These are phyloP conservation scores for Botrytis pseudocinerea DNA, from an alignment of 2,329 filamentous ascomycete genomes.

Conservation along the genomic window DNA sequence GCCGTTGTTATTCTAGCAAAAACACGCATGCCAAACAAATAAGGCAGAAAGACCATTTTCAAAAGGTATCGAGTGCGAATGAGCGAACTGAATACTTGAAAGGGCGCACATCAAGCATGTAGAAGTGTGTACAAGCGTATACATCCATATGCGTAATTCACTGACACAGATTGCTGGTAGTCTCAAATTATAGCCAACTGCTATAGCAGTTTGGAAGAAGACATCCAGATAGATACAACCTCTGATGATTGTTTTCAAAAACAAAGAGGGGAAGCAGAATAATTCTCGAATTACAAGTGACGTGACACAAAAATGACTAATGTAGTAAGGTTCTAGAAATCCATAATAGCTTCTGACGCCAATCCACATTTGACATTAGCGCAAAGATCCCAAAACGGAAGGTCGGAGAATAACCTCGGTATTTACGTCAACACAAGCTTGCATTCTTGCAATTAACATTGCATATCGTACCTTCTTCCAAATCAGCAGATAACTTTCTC, in stretches of 20 bases:
- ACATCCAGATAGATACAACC: background rate
- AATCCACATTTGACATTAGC: background rate
- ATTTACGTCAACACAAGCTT: slow-evolving; percentile 15
- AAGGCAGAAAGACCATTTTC: background rate
- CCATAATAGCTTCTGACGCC: background rate
- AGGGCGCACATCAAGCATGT: background rate
- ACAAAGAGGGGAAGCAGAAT: background rate
- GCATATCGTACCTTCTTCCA: background rate
- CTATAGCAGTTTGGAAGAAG: background rate
- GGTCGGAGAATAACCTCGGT: slow-evolving; percentile 20
- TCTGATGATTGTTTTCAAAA: too few species aligned
- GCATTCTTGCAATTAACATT: slow-evolving; percentile 1
- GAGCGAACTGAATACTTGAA: background rate
- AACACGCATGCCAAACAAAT: background rate
- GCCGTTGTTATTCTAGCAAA: background rate
- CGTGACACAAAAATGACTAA: slow-evolving; percentile 11
- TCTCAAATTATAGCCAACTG: background rate
- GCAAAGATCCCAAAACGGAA: background rate
- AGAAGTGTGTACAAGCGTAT: background rate
- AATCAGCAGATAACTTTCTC: background rate
- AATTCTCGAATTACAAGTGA: background rate
- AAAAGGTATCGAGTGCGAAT: background rate
- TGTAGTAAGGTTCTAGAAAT: slow-evolving; percentile 6
- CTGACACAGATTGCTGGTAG: background rate
- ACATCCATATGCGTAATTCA: background rate